Conservation (phyloP, 495 filamentous ascomycete genomes). For the Thozetella sp. region DNA sequence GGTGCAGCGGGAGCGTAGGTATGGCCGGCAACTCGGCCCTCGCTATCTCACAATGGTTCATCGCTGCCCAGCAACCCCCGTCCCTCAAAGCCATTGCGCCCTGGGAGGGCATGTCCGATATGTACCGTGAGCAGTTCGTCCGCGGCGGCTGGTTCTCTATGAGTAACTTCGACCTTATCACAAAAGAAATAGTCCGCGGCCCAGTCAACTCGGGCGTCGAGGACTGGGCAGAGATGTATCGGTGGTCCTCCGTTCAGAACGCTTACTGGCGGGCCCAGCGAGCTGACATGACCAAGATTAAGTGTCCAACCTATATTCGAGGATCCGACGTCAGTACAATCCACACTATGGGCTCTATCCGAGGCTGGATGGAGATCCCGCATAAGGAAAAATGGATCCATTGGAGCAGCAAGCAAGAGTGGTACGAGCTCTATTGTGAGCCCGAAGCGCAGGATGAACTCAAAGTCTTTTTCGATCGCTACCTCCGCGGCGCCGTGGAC, state of each 20-base stretch:
- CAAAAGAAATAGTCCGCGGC: not conserved
- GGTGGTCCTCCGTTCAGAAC: not conserved
- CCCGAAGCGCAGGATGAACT: not conserved
- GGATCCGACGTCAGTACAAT: not conserved
- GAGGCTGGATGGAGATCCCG: not conserved
- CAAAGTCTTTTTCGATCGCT: not conserved
- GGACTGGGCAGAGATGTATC: not conserved
- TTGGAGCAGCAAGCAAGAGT: not conserved
- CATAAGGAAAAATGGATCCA: not conserved
- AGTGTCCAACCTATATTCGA: not conserved
- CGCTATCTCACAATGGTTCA: not conserved
- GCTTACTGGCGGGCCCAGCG: not conserved
- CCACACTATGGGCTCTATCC: not conserved
- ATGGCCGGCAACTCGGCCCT: not conserved
- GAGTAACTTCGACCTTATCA: not conserved
- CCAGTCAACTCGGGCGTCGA: not conserved
- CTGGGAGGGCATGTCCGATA: not conserved
- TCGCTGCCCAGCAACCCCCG: not conserved
- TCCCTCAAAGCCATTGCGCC: not conserved
- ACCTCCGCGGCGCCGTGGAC: not conserved
- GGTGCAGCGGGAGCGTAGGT: not conserved
- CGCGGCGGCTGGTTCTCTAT: not conserved
- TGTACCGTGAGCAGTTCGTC: not conserved
- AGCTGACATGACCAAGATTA: not conserved
- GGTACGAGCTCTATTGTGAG: not conserved